Evolutionary conservation across 2,329 filamentous ascomycete genomes (phyloP).

Genomic region (Aspergillus spinulosporus): DNA sequence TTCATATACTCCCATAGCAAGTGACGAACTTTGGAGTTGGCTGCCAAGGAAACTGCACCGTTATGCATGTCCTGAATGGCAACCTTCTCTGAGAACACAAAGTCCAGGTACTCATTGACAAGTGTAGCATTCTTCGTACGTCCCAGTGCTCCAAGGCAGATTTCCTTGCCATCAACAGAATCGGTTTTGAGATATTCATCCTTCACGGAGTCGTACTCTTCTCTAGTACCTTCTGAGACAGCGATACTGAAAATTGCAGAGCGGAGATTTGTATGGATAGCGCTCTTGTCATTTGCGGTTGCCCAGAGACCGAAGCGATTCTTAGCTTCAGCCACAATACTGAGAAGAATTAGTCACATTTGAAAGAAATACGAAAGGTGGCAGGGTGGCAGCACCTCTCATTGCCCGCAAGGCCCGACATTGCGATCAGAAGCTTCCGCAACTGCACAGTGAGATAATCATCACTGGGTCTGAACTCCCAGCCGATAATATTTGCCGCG

Average conservation of each 20-base stretch:
- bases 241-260: slow-evolving; percentile 76
- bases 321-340: slow-evolving; percentile 70
- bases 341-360: slow-evolving; percentile 32
- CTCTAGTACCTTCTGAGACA: slow-evolving; percentile 68
- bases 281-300: slow-evolving; percentile 62
- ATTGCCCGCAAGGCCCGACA: slow-evolving; percentile 75
- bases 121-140: slow-evolving; percentile 68
- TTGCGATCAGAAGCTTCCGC: slow-evolving; percentile 74
- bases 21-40: slow-evolving; percentile 70
- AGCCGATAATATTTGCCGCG: slow-evolving; percentile 77
- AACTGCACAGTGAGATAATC: slow-evolving; percentile 80
- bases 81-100: slow-evolving; percentile 82
- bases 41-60: slow-evolving; percentile 69
- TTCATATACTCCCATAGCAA: slow-evolving; percentile 85
- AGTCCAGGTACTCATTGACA: slow-evolving; percentile 65
- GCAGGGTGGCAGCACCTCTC: slow-evolving; percentile 58
- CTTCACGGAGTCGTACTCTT: slow-evolving; percentile 73
- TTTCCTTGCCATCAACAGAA: slow-evolving; percentile 88
- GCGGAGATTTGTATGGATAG: slow-evolving; percentile 80
- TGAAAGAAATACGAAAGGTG: background rate
- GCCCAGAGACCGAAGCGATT: slow-evolving; percentile 79
- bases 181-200: slow-evolving; percentile 80
- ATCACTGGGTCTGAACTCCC: slow-evolving; percentile 76
- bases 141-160: slow-evolving; percentile 74
- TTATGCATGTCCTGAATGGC: slow-evolving; percentile 85